Base-by-base conservation (phyloP, 78 protist species). In the Dictyostelium firmibasis region DNA sequence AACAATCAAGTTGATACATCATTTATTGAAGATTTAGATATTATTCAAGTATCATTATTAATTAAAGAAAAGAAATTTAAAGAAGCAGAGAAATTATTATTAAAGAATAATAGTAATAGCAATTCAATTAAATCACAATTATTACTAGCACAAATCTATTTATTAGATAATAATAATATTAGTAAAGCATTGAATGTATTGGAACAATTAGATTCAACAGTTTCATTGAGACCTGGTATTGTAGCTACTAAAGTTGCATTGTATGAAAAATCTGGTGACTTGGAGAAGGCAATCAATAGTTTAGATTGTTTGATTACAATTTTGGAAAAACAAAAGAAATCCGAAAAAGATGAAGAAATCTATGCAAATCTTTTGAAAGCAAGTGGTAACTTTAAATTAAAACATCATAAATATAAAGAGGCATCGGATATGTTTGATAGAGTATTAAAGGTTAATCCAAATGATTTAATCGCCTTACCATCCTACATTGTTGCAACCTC, bases 401-500 rank as follows among this genome's bases (percentile, higher is more conserved):
- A 89, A 35, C 94, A 89, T 70, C 87, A 64, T 1, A 89, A 89
- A 44, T 81, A 89, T 38, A 89, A 70, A 47, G 94, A 89, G 35
- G 94, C 94, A 9, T 86, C 94, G 3, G 81, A 69, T 6, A 76
- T 53, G 29, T 89, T 79, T 69, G 94, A 89, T 25, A 89, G 60
- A 60, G 64, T 81, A 3, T 75, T 89, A 27, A 78, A 89, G 38
- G 18, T 89, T 35, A 89, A 89, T 81, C 53, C 86, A 64, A 89
- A 89, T 60, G 94, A 89, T 81, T 29, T 89, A 1, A 38, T 89
- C 20, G 94, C 94, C 11, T 35, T 89, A 0, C 94, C 94, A 81
- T 81, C 86, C 4, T 89, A 64, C 67, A 89, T 89, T 69, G 77
- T 89, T 14, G 94, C 94, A 38, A 81, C 94, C 4, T 57, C 94